Evolutionary conservation across 2,329 filamentous ascomycete species (phyloP), one percentile per base, ranked within the genome.

Genomic region (Dothistroma septosporum): DNA sequence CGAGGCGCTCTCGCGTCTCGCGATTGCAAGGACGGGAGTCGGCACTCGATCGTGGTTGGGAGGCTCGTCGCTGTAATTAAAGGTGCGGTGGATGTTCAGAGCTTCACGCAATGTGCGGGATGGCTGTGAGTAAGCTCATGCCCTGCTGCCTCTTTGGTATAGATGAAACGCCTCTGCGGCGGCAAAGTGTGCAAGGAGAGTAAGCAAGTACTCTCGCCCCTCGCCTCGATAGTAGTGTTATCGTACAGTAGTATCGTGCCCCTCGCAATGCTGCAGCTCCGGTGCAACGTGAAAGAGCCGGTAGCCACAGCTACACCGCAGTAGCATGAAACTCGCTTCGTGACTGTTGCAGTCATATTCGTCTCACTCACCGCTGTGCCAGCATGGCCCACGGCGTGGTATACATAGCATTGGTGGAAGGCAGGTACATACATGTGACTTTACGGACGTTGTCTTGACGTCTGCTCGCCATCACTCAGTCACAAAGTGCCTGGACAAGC

Each of bases 231-330:
- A 32, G 24, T 53, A 50, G 21, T 48, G 22, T 24, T 24, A 48
- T 24, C n/a, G 46, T 48, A 16, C 16, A 11, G 35, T 37, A 16
- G 35, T 48, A n/a, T 48, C 4, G 47, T 37, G 10, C 31, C 56
- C 56, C 56, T 58, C 56, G 48, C 56, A 22, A 16, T 48, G 49
- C 16, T 54, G 50, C 57, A 59, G 56, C 49, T 46, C 33, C 4
- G 50, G 49, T 53, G 49, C 35, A 33, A 53, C 57, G 31, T 24
- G 56, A 44, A 50, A 24, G 35, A 57, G 55, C 55, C 55, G 55
- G 47, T n/a, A 58, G 46, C 57, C 50, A 59, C 50, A 53, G 50
- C 57, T 53, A 54, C 57, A 59, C 57, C n/a, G 21, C 57, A 59
- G 49, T 24, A 46, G 21, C 24, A n/a, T 54, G 57, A 53, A 59